Conservation (phyloP, 345 rosid species). For the Hibiscus mutabilis region DNA sequence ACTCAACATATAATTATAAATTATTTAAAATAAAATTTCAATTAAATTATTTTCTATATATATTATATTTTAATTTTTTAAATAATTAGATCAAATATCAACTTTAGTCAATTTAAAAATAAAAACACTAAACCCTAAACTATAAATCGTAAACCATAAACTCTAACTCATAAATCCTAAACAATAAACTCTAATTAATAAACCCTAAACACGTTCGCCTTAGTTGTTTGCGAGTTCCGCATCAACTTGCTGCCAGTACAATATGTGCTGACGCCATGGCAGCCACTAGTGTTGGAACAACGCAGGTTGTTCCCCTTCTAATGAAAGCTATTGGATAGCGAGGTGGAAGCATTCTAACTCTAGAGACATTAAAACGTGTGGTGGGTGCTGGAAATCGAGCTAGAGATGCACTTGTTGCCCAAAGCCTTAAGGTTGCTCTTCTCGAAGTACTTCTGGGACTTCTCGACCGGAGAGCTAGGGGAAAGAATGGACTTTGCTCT, state of each 20-base stretch:
- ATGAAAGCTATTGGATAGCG: constrained; percentile 99
- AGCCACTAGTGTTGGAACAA: constrained; percentile 89
- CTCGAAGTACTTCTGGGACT: constrained; percentile 93
- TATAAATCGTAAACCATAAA: too few species aligned
- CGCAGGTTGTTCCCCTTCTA: constrained; percentile 99
- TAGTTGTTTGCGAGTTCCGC: constrained; percentile 93
- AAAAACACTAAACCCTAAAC: too few species aligned
- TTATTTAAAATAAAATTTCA: too few species aligned
- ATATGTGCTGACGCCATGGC: constrained; percentile 99
- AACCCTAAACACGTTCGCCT: constrained; percentile 97
- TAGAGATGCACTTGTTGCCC: constrained; percentile 98
- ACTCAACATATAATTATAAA: too few species aligned
- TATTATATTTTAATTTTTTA: too few species aligned
- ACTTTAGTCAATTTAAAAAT: too few species aligned
- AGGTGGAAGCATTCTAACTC: constrained; percentile 98
- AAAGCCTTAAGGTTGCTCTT: constrained; percentile 95
- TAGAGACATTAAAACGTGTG: constrained; percentile 92
- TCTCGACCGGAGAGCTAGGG: constrained; percentile 97
- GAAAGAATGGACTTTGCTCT: constrained; percentile 76
- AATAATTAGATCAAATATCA: too few species aligned
- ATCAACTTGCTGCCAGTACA: constrained; percentile 97
- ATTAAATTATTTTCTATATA: too few species aligned
- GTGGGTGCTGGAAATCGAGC: constrained; percentile 99
- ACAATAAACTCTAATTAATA: too few species aligned
- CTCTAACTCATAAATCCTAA: too few species aligned